A percentile compares a stretch with the other conserved stretches of the same genome.
phyloP scores from a whole-genome alignment of 2,329 filamentous ascomycete genomes.

The Geosmithia morbida region DNA sequence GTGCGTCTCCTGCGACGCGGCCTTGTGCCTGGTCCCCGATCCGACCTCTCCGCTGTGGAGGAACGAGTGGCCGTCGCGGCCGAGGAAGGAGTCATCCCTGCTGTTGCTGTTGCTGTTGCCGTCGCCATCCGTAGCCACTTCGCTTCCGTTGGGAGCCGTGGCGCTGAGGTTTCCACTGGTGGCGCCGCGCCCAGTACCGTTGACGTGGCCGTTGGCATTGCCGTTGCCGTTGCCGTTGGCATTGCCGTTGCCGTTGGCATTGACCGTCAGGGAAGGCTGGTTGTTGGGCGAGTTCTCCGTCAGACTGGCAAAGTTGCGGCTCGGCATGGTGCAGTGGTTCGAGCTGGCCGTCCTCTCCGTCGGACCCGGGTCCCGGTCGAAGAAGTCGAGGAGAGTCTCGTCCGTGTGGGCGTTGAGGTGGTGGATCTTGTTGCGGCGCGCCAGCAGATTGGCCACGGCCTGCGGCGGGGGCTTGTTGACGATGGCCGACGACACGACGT shows the following conservation, averaged over 20 bases:
- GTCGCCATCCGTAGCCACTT: not conserved
- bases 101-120: conserved; percentile 1
- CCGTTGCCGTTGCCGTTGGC: conserved; percentile 4
- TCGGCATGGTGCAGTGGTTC: conserved; percentile 83
- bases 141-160: not conserved
- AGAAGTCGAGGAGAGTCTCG: conserved; percentile 87
- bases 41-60: conserved; percentile 64
- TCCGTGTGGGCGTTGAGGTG: conserved; percentile 61
- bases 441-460: conserved; percentile 79
- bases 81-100: conserved; percentile 13
- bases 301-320: conserved; percentile 84
- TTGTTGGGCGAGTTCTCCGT: conserved; percentile 67
- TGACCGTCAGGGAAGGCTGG: conserved; percentile 4
- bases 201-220: too few species aligned
- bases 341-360: conserved; percentile 57
- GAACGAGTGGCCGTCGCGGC: conserved; percentile 53
- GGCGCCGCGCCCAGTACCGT: too few species aligned
- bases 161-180: too few species aligned
- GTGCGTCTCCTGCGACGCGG: conserved; percentile 43
- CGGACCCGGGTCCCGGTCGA: conserved; percentile 73
- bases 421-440: conserved; percentile 74
- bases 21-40: conserved; percentile 65
- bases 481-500: conserved; percentile 87
- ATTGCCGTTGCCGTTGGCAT: conserved; percentile 10
- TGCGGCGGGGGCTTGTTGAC: conserved; percentile 87